Base-by-base conservation (phyloP, 306 rosid species). In the Cucurbita maxima region DNA sequence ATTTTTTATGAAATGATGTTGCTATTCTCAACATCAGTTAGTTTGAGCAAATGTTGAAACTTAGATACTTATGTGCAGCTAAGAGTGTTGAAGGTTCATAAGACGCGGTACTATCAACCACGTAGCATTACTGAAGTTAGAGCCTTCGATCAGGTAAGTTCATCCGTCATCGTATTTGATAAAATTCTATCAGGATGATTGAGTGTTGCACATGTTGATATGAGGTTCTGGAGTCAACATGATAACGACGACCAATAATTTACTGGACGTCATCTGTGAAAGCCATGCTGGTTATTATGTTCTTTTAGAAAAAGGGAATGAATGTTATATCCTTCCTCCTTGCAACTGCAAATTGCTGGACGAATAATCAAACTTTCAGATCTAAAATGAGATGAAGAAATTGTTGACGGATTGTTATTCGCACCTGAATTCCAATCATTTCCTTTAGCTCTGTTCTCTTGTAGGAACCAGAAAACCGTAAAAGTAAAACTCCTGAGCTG, bases 111-210 rank as follows among this genome's bases (percentile, higher is more conserved):
- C 62, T 25, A 50, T 52, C 75, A 30, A 74, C 84, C 62, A 12
- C 79, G 64, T 8, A 67, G 79, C 62, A 72, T 20, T 72, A 75
- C 62, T 71, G 57, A 59, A 64, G 72, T 81, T 8, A 78, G 68
- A 58, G 96, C 82, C 56, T 90, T 87, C 58, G 91, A 83, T 30
- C 88, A 75, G 81, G 98, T 93, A 75, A 59, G 54, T 13, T 20
- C 12, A 62, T 38, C 43, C 4, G 15, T 19, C 10, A 2, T 37
- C 10, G 19, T 37, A 44, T 36, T 41, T 10, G 59, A 22, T 22
- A 14, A 44, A 34, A 45, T 14, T 47, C 12, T 12, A 73, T 60
- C 10, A 4, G 18, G 48, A 45, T 25, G 34, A 41, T 71, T 36
- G 34, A 37, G 14, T 7, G 62, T 57, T 72, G 62, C 7, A 0